Percentiles rank a stretch among this genome's conserved stretches.
These are phyloP conservation scores for Centaurea solstitialis DNA, from an alignment of 129 eudicot species.

Conservation along the genomic window DNA sequence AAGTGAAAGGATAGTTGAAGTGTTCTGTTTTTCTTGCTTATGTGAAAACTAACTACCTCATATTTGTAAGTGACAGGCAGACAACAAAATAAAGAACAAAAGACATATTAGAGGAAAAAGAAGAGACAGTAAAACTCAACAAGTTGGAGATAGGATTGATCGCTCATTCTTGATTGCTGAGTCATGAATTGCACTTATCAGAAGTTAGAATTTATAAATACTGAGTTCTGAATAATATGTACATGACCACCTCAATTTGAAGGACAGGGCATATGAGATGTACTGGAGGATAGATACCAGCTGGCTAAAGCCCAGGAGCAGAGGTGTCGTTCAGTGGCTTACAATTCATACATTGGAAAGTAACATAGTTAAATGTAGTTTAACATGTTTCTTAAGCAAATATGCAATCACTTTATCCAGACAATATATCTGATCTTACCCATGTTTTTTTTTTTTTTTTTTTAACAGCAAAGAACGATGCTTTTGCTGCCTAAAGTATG, in stretches of 20 bases:
- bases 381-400: no score
- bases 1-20: background rate
- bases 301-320: no score
- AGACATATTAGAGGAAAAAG: background rate
- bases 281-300: no score
- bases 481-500: no score
- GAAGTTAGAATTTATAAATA: background rate
- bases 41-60: background rate
- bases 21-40: background rate
- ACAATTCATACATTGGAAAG: no score
- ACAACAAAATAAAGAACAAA: background rate
- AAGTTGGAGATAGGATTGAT: background rate
- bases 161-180: background rate
- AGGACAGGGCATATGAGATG: no score
- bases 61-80: background rate
- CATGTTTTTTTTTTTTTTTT: no score
- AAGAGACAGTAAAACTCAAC: background rate
- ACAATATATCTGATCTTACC: no score
- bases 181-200: background rate
- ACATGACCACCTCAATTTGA: background rate
- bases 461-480: no score
- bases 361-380: no score
- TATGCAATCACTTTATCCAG: no score
- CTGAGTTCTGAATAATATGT: background rate
- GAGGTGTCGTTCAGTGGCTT: no score